These are phyloP conservation scores for Hyparrhenia diplandra DNA, from an alignment of 176 grass and related monocot genomes.

Conservation along the genomic window DNA sequence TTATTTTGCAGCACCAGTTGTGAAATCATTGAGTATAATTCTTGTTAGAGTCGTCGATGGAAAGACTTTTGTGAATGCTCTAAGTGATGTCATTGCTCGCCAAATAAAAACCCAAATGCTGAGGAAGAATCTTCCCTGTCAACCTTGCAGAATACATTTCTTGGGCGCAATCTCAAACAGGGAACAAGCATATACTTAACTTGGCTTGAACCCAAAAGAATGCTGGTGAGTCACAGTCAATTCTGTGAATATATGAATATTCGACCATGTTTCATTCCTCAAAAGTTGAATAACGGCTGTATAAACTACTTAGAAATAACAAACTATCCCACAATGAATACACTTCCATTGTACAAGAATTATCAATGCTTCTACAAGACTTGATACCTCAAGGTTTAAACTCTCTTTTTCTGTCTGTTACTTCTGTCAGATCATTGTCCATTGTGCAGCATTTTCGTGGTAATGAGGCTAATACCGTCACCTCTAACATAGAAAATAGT, in stretches of 20 bases:
- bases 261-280: neutral
- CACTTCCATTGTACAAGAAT: neutral
- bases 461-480: neutral
- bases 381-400: neutral
- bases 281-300: neutral
- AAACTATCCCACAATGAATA: constrained; percentile 1
- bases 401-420: neutral
- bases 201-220: constrained; percentile 60
- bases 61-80: constrained; percentile 82
- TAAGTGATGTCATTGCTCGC: constrained; percentile 70
- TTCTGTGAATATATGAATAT: neutral
- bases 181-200: constrained; percentile 71
- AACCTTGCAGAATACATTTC: constrained; percentile 58
- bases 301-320: neutral
- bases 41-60: constrained; percentile 81
- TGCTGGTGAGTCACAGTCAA: constrained; percentile 58
- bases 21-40: constrained; percentile 79
- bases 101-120: constrained; percentile 48
- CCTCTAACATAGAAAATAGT: neutral
- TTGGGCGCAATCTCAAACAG: constrained; percentile 61
- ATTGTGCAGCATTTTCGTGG: neutral
- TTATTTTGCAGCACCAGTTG: constrained; percentile 49
- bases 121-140: constrained; percentile 61
- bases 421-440: neutral
- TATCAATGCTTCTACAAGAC: neutral